Evolutionary conservation across 2,329 filamentous ascomycete species (phyloP).

Genomic region (Lecanosticta acicola): DNA sequence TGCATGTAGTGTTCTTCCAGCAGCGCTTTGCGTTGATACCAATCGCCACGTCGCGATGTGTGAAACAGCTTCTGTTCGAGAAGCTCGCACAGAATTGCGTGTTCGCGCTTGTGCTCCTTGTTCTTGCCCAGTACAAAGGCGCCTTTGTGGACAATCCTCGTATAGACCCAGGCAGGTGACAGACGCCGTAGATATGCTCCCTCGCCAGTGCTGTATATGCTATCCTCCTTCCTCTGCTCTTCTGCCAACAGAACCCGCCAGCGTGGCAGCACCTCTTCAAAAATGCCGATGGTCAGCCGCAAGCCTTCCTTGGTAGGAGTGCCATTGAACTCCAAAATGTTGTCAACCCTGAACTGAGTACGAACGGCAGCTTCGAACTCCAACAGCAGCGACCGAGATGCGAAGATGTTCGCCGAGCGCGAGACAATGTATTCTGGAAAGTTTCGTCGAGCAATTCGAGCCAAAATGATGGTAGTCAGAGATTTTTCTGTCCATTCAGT

Average conservation of each 20-base stretch:
- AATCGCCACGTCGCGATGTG: slow-evolving; percentile 72
- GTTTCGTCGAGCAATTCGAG: slow-evolving; percentile 79
- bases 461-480: slow-evolving; percentile 86
- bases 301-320: slow-evolving; percentile 61
- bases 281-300: slow-evolving; percentile 63
- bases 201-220: slow-evolving; percentile 73
- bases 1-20: slow-evolving; percentile 95
- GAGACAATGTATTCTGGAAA: slow-evolving; percentile 90
- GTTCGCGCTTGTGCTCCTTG: slow-evolving; percentile 73
- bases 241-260: slow-evolving; percentile 70
- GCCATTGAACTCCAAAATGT: slow-evolving; percentile 72
- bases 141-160: slow-evolving; percentile 84
- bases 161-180: slow-evolving; percentile 88
- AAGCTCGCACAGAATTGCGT: slow-evolving; percentile 67
- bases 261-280: slow-evolving; percentile 69
- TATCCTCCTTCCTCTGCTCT: slow-evolving; percentile 71
- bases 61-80: slow-evolving; percentile 80
- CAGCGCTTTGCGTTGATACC: slow-evolving; percentile 93
- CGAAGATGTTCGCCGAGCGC: slow-evolving; percentile 82
- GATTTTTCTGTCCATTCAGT: slow-evolving; percentile 98
- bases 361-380: slow-evolving; percentile 86
- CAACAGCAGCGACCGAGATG: slow-evolving; percentile 65
- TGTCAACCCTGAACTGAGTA: slow-evolving; percentile 75
- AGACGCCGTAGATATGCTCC: slow-evolving; percentile 85
- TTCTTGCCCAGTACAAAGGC: slow-evolving; percentile 71